Conservation (phyloP, 768 basidiomycete species). For the Rhizopogon vesiculosus region DNA sequence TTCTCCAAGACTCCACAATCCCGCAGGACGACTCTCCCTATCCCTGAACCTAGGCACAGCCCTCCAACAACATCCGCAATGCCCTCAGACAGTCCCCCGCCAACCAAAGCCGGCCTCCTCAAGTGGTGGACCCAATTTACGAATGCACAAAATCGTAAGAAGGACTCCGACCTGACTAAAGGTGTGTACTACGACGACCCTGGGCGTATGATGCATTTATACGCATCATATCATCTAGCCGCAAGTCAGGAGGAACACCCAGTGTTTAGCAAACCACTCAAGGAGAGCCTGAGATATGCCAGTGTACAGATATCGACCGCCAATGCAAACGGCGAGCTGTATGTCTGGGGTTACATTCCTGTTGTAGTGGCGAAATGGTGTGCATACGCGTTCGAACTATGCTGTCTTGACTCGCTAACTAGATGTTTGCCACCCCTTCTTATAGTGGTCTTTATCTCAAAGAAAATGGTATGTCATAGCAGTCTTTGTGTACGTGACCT, state of each 20-base stretch:
- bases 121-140: constrained; percentile 84
- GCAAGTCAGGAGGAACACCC: constrained; percentile 35
- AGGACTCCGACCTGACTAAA: constrained; percentile 40
- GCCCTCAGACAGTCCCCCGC: constrained; percentile 30
- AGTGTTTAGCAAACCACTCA: constrained; percentile 85
- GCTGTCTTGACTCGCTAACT: constrained; percentile 1
- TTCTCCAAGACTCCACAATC: background rate
- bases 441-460: constrained; percentile 88
- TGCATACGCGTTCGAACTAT: constrained; percentile 19
- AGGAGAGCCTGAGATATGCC: constrained; percentile 80
- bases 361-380: constrained; percentile 98
- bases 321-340: constrained; percentile 74
- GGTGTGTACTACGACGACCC: constrained; percentile 22
- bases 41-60: constrained; percentile 1
- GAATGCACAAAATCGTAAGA: constrained; percentile 58
- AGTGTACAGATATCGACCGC: constrained; percentile 93
- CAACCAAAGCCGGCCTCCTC: constrained; percentile 58
- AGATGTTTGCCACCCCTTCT: background rate
- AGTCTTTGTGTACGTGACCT: background rate
- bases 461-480: constrained; percentile 63
- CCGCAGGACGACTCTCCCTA: background rate
- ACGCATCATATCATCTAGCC: constrained; percentile 7
- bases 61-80: constrained; percentile 7
- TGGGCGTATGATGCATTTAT: background rate
- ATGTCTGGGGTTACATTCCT: constrained; percentile 93